A percentile compares a stretch with the other conserved stretches of the same genome.
Conservation (phyloP, 1,139 yeast species). For the Hyphopichia burtonii region DNA sequence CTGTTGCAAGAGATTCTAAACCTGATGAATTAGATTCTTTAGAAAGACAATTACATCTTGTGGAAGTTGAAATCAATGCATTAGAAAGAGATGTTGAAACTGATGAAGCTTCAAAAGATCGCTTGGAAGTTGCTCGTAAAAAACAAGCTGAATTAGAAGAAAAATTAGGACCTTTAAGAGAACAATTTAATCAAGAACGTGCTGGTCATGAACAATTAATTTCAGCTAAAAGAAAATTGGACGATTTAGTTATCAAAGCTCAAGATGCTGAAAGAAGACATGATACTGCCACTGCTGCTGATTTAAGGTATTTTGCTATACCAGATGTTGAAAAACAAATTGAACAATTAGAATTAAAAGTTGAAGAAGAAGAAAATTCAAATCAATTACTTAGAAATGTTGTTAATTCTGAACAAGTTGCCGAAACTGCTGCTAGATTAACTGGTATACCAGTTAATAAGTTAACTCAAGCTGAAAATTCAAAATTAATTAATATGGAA, state of each 20-base stretch:
- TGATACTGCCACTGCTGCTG: slow-evolving; percentile 94
- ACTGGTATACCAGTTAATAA: slow-evolving; percentile 99
- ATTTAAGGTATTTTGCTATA: slow-evolving; percentile 92
- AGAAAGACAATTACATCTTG: slow-evolving; percentile 86
- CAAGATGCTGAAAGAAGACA: slow-evolving; percentile 95
- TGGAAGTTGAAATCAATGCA: slow-evolving; percentile 95
- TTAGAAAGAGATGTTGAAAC: slow-evolving; percentile 94
- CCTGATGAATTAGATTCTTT: slow-evolving; percentile 94
- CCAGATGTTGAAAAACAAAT: slow-evolving; percentile 86
- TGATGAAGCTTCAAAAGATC: slow-evolving; percentile 81
- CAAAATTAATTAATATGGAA: slow-evolving; percentile 93
- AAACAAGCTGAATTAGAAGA: slow-evolving; percentile 84
- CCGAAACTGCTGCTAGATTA: slow-evolving; percentile 95
- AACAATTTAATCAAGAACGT: slow-evolving; percentile 82
- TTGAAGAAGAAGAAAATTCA: slow-evolving; percentile 70
- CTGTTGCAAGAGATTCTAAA: slow-evolving; percentile 96
- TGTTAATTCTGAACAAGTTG: slow-evolving; percentile 89
- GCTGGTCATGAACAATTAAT: slow-evolving; percentile 90
- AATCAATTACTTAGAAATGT: slow-evolving; percentile 78
- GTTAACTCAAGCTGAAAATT: slow-evolving; percentile 91
- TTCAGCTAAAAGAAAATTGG: slow-evolving; percentile 83
- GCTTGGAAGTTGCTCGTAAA: slow-evolving; percentile 75
- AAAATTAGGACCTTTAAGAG: slow-evolving; percentile 80
- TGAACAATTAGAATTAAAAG: slow-evolving; percentile 68
- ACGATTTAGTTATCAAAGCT: slow-evolving; percentile 90